Base-by-base conservation (phyloP, 208 protist species). In the Leishmania gerbilli region DNA sequence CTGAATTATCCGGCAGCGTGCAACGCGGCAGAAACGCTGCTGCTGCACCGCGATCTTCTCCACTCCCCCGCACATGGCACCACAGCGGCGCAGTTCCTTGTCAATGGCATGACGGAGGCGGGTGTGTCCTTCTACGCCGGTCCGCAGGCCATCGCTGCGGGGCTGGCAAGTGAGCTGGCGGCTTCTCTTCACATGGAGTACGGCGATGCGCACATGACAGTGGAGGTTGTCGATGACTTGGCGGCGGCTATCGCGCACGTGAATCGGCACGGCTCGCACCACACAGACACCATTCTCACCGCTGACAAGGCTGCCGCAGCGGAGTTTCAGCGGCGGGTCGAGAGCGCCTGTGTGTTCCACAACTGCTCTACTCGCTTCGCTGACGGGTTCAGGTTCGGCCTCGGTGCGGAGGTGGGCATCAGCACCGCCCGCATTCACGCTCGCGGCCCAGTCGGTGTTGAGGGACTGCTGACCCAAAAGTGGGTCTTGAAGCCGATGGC, bases 351-450 rank as follows among this genome's bases (percentile, higher is more conserved):
- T 65, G 95, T 98, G 7, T 99, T 97, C 85, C 93, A 96, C 79
- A 99, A 99, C 85, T 88, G 87, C 67, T 96, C 90, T 31, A 98
- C 96, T 31, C 90, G 97, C 24, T 98, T 99, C 81, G 96, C 96
- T 2, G 96, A 99, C 77, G 96, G 95, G 49, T 93, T 89, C 80
- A 90, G 96, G 34, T 98, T 97, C 82, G 97, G 97, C 17, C 89
- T 99, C 40, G 97, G 97, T 15, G 95, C 95, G n/a, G 98, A 99
- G 86, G 96, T 99, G 27, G 98, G 97, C 76, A 96, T 98, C 87
- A 92, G 90, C 76, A 98, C 95, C 37, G 85, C 83, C 31, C 89
- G 91, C 60, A 98, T 98, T 69, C 97, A 98, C 87, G 95, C 97
- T 11, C 93, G 97, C 58, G 97, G 97, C 6, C 97, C 97, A 1